Evolutionary conservation across 257 asterid genomes (phyloP).

Genomic region (Petrea volubilis): DNA sequence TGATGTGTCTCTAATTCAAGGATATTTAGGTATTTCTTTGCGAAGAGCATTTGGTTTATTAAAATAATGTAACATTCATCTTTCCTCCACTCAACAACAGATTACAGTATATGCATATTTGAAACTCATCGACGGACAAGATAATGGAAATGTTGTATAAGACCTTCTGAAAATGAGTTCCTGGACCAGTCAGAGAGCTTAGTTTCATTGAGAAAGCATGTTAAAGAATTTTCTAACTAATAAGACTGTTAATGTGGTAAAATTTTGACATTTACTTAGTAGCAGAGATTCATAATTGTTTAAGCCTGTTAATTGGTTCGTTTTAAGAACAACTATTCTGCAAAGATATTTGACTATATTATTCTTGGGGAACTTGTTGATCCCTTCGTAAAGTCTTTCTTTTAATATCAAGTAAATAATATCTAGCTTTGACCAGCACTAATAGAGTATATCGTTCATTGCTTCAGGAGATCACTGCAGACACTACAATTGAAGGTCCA

Average conservation of each 20-base stretch:
- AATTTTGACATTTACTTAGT: not conserved
- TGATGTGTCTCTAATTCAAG: not conserved
- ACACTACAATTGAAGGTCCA: constrained; percentile 64
- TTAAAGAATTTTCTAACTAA: constrained; percentile 3
- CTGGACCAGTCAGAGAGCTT: not conserved
- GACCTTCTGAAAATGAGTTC: not conserved
- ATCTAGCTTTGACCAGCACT: too few species aligned
- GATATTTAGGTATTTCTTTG: not conserved
- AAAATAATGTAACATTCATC: not conserved
- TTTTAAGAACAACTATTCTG: too few species aligned
- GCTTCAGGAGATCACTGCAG: constrained; percentile 83
- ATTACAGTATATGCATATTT: too few species aligned
- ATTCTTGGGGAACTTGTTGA: too few species aligned
- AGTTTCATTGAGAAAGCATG: not conserved
- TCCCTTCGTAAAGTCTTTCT: too few species aligned
- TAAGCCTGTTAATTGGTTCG: too few species aligned
- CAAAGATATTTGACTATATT: too few species aligned
- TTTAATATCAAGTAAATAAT: too few species aligned
- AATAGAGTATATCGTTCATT: constrained; percentile 10
- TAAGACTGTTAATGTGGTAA: not conserved
- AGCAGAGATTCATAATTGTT: too few species aligned
- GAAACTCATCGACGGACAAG: too few species aligned
- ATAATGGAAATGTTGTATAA: too few species aligned
- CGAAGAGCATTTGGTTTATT: not conserved
- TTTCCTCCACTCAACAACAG: too few species aligned